Evolutionary conservation across 306 rosid species (phyloP).

Genomic region (Canavalia gladiata): DNA sequence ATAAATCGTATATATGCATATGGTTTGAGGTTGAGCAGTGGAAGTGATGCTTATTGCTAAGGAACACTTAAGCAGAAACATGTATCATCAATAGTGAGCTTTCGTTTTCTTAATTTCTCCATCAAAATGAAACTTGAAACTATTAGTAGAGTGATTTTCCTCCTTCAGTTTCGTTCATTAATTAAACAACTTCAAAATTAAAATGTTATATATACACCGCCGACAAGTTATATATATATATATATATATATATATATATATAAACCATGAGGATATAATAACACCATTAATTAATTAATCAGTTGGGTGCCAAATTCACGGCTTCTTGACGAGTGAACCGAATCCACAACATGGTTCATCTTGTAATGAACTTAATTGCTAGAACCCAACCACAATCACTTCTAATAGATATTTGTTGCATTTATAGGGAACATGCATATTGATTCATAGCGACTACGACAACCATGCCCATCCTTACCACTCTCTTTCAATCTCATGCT

Average conservation of each 20-base stretch:
- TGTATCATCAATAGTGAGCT: background rate
- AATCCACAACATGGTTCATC: background rate
- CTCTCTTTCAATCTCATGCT: background rate
- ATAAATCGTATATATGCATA: background rate
- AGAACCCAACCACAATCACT: conserved; percentile 50
- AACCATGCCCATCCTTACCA: background rate
- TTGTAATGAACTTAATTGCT: conserved; percentile 35
- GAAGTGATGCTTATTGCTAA: background rate
- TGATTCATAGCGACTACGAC: background rate
- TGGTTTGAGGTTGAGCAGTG: background rate
- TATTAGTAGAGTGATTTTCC: background rate
- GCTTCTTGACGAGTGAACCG: conserved; percentile 20
- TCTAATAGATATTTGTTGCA: conserved; percentile 15
- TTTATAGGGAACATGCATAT: conserved; percentile 33
- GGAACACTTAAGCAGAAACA: background rate
- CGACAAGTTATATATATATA: background rate
- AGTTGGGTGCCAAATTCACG: conserved; percentile 17
- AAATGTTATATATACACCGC: background rate
- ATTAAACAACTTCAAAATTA: background rate
- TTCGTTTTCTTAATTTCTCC: background rate
- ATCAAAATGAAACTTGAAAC: background rate
- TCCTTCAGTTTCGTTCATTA: background rate
- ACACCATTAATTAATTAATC: background rate
- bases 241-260: too few species aligned
- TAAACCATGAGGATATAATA: background rate